These are phyloP conservation scores for Tetraselmis striata DNA, from an alignment of 139 green algal species.

Conservation along the genomic window DNA sequence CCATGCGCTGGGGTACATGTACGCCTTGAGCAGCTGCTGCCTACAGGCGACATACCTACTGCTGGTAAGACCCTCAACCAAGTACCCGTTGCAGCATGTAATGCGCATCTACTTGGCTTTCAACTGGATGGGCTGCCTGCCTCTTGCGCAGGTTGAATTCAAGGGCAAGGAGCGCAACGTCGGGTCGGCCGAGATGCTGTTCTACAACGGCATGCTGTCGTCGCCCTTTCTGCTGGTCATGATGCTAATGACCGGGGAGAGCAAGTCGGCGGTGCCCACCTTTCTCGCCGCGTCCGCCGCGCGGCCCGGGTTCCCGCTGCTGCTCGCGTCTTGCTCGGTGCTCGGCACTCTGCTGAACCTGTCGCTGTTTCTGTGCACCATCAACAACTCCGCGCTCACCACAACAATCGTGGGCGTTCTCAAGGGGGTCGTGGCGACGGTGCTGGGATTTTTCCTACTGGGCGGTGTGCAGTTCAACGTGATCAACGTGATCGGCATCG, in stretches of 20 bases:
- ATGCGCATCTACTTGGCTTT: no score
- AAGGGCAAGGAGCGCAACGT: conserved; percentile 28
- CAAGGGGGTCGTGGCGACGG: conserved; percentile 29
- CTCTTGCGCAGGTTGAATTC: conserved; percentile 1
- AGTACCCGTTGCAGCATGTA: not conserved
- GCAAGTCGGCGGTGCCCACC: not conserved
- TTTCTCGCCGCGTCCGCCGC: not conserved
- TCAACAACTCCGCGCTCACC: conserved; percentile 36
- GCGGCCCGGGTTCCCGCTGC: not conserved
- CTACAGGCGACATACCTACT: conserved; percentile 69
- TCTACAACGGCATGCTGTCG: conserved; percentile 64
- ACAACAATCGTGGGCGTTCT: conserved; percentile 43
- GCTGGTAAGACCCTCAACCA: conserved; percentile 32
- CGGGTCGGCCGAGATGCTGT: conserved; percentile 46
- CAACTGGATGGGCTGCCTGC: no score
- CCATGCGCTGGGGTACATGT: conserved; percentile 40
- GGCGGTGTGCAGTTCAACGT: conserved; percentile 25
- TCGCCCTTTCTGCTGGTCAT: conserved; percentile 46
- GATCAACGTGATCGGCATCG: conserved; percentile 31
- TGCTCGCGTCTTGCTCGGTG: conserved; percentile 9
- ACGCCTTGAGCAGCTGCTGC: conserved; percentile 46
- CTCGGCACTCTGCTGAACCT: conserved; percentile 54
- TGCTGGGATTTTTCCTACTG: conserved; percentile 38
- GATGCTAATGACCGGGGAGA: conserved; percentile 38
- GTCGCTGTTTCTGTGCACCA: conserved; percentile 35